These are phyloP conservation scores for Paraphoma sp. DNA, from an alignment of 2,329 filamentous ascomycete genomes.

Conservation along the genomic window DNA sequence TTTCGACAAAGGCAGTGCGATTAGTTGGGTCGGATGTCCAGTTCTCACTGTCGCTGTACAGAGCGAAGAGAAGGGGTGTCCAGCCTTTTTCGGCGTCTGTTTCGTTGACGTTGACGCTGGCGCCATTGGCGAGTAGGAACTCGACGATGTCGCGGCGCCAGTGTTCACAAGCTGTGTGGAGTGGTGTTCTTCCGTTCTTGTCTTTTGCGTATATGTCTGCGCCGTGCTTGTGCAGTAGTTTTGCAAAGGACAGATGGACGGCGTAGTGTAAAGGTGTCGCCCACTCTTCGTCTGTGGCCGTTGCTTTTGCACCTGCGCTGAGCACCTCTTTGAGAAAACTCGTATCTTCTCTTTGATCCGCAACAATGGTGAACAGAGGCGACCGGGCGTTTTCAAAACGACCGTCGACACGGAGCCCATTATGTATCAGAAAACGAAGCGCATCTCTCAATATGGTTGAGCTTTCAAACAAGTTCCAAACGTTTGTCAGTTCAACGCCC, in stretches of 20 bases:
- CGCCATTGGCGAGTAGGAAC: neutral
- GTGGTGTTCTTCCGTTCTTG: neutral
- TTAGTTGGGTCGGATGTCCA: no score
- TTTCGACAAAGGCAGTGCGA: no score
- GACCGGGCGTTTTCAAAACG: neutral
- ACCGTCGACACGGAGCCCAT: neutral
- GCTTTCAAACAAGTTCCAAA: no score
- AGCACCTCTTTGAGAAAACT: slow-evolving; percentile 1
- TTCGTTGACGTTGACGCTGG: neutral
- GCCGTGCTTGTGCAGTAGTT: slow-evolving; percentile 1
- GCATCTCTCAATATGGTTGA: neutral
- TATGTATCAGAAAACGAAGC: neutral
- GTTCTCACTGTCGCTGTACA: neutral
- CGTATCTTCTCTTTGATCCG: neutral
- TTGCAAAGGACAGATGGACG: neutral
- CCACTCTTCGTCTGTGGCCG: neutral
- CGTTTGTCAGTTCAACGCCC: no score
- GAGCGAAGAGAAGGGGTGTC: neutral
- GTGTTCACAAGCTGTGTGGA: neutral
- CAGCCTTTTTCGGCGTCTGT: neutral
- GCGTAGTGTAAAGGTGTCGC: slow-evolving; percentile 1
- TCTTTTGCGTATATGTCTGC: slow-evolving; percentile 1
- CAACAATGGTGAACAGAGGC: neutral
- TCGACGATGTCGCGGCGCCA: neutral
- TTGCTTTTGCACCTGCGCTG: slow-evolving; percentile 1